phyloP scores from a whole-genome alignment of 2,329 filamentous ascomycete genomes.

The Microcera coccophila region DNA sequence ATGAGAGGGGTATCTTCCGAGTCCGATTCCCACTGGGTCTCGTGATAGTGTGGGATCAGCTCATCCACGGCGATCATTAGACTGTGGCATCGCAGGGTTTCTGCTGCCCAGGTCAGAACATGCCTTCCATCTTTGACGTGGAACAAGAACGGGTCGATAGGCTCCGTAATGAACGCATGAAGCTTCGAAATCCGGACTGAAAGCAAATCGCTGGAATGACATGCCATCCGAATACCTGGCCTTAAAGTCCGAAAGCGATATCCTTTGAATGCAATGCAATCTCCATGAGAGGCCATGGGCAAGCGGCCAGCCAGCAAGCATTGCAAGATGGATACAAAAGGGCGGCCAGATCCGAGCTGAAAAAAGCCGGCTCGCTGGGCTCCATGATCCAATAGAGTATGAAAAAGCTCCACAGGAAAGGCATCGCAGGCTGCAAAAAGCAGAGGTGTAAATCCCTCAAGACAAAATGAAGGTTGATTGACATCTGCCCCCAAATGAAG shows the following conservation, averaged over 20 bases:
- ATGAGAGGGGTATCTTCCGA: too few relatives aligned
- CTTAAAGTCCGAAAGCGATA: background rate
- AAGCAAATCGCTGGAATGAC: background rate
- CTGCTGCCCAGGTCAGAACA: conserved; percentile 6
- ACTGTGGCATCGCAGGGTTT: background rate
- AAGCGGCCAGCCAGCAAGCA: conserved; percentile 5
- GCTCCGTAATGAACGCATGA: background rate
- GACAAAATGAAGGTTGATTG: conserved; percentile 1
- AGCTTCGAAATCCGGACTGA: background rate
- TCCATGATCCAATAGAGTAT: background rate
- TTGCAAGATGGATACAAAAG: conserved; percentile 2
- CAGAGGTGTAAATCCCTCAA: conserved; percentile 3
- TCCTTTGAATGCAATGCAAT: background rate
- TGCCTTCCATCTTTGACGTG: background rate
- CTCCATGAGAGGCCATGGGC: background rate
- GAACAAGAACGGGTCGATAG: background rate
- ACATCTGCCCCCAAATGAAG: background rate
- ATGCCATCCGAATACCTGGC: background rate
- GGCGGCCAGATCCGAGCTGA: background rate
- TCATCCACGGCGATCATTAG: conserved; percentile 1
- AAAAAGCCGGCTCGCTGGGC: background rate
- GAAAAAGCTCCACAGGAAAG: background rate
- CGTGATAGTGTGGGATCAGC: background rate
- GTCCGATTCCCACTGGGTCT: too few relatives aligned
- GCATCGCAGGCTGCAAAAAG: conserved; percentile 9